A percentile compares a stretch with the other conserved stretches of the same genome.
These are phyloP conservation scores for Haematococcus lacustris DNA, from an alignment of 139 green algal species.

Conservation along the genomic window DNA sequence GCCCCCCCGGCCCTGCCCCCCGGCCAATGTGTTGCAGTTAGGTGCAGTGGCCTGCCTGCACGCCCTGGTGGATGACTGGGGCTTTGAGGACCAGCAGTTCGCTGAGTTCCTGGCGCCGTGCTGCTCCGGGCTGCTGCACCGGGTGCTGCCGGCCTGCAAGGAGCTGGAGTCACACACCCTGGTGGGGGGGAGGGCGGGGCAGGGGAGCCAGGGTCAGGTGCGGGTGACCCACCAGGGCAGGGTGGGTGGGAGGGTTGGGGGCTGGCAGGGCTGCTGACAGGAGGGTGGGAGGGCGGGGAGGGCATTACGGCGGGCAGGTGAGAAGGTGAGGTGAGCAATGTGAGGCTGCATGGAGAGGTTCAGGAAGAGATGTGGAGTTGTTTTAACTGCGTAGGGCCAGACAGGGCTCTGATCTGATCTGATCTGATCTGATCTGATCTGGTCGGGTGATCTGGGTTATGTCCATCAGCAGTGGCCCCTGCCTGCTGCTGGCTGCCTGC, in stretches of 20 bases:
- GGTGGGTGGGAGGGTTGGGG: background rate
- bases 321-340: background rate
- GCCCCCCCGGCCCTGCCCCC: too few relatives aligned
- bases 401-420: background rate
- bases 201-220: too few relatives aligned
- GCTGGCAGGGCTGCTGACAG: too few relatives aligned
- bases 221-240: background rate
- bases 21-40: too few relatives aligned
- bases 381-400: background rate
- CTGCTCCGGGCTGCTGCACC: constrained; percentile 21
- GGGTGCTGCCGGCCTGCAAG: constrained; percentile 24
- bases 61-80: constrained; percentile 70
- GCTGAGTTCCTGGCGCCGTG: constrained; percentile 29
- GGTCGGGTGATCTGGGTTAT: background rate
- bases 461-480: background rate
- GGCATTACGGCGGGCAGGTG: too few relatives aligned
- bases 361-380: background rate
- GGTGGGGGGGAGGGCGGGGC: background rate
- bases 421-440: background rate
- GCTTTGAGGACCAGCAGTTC: constrained; percentile 65
- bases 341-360: background rate
- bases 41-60: constrained; percentile 49
- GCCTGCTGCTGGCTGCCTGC: background rate
- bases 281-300: too few relatives aligned
- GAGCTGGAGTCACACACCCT: constrained; percentile 73